Base-by-base conservation (phyloP, 306 rosid species). In the Medicago arabica region DNA sequence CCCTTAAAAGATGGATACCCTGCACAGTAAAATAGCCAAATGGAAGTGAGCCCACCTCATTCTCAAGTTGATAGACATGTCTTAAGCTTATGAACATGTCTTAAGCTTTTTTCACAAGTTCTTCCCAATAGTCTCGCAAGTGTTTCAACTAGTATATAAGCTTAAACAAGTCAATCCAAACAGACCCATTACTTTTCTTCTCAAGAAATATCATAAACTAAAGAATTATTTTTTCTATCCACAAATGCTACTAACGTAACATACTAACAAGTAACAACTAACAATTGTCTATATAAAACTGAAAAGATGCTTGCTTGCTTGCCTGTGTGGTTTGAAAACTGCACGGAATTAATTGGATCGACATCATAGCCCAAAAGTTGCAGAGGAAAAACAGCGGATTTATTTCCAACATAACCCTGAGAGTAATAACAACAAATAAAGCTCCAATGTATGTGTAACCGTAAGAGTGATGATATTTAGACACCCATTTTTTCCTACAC, bases 301-400 rank as follows among this genome's bases (percentile, higher is more conserved):
- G 9, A 55, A 68, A 79, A 83, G 43, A 86, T 82, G 80, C 93
- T 86, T 89, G 86, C 97, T 96, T 85, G 93, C 93, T 86, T 89
- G 86, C 97, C 97, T 85, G 93, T 92, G 93, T 92, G 96, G 78
- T 92, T 92, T 8, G 97, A 92, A 90, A 92, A 92, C 85, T 92
- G 96, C 78, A 92, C 96, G 31, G 97, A 92, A 82, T 89, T 84
- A 63, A 92, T 92, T 69, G 97, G 93, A 87, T 92, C 97, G 79
- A 92, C 97, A 77, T 92, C 97, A 79, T 85, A 92, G 78, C 97
- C 97, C 82, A 92, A 67, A 51, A 92, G 87, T 83, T 92, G 97
- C 67, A 92, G 86, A 60, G 97, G 97, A 44, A 89, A 92, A 43
- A 92, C 93, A 50, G 97, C 93, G 21, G 97, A 84, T 79, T 92